phyloP scores from a whole-genome alignment of 192 early-diverging fungal genomes.

The Umbelopsis isabellina region DNA sequence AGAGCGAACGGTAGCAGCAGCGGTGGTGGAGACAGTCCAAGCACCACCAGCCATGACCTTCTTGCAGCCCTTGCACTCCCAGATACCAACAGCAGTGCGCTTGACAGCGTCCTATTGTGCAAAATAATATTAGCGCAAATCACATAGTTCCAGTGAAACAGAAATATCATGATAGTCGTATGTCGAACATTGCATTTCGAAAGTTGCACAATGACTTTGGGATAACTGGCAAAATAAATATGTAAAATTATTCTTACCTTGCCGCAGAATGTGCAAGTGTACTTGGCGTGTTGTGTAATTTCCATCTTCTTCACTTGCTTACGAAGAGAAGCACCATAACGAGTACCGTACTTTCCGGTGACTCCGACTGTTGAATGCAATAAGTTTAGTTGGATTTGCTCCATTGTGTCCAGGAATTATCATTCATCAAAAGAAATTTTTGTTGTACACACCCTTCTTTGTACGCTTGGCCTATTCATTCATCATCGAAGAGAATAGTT shows the following conservation, averaged over 20 bases:
- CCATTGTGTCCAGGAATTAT: neutral
- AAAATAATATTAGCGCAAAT: neutral
- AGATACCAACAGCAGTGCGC: slow-evolving; percentile 97
- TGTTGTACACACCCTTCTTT: slow-evolving; percentile 70
- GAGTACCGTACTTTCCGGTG: slow-evolving; percentile 99
- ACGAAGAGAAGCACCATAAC: slow-evolving; percentile 99
- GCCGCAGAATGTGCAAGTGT: slow-evolving; percentile 99
- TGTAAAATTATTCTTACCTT: slow-evolving; percentile 58
- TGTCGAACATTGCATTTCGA: no score
- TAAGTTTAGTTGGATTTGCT: slow-evolving; percentile 16
- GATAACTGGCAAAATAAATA: neutral
- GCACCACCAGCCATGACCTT: slow-evolving; percentile 80
- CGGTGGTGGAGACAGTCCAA: slow-evolving; percentile 74
- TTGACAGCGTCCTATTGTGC: slow-evolving; percentile 77
- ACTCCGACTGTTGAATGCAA: slow-evolving; percentile 72
- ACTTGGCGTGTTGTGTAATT: slow-evolving; percentile 99
- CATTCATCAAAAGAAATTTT: neutral
- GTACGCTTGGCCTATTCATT: slow-evolving; percentile 84
- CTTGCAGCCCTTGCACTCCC: slow-evolving; percentile 96
- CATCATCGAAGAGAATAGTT: neutral
- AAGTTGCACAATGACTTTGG: no score
- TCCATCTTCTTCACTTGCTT: slow-evolving; percentile 99
- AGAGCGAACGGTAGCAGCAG: slow-evolving; percentile 88
- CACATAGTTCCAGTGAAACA: neutral
- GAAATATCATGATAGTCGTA: no score